Conservation (phyloP, 768 basidiomycete genomes). For the Gymnopilus junonius region DNA sequence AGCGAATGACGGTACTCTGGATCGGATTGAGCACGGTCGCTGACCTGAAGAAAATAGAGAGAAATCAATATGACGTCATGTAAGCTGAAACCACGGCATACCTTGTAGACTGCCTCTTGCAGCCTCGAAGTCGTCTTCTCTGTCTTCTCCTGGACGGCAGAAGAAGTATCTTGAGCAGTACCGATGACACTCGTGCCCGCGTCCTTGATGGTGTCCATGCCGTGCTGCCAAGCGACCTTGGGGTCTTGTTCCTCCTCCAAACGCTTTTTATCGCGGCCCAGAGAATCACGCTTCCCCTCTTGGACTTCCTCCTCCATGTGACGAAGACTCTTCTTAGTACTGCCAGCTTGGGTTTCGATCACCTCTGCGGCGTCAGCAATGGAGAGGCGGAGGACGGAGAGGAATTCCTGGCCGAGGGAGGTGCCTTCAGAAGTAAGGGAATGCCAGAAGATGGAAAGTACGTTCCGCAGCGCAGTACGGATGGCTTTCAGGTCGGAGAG, state of each 20-base stretch:
- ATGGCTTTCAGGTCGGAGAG: slow-evolving; percentile 54
- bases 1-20: slow-evolving; percentile 61
- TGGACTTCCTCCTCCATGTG: slow-evolving; percentile 62
- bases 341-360: slow-evolving; percentile 54
- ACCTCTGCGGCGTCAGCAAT: slow-evolving; percentile 70
- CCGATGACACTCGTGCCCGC: slow-evolving; percentile 63
- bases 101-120: slow-evolving; percentile 57
- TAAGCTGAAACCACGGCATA: slow-evolving; percentile 23
- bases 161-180: slow-evolving; percentile 46
- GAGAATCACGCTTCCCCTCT: slow-evolving; percentile 58
- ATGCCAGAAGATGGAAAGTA: slow-evolving; percentile 57
- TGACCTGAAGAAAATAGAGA: slow-evolving; percentile 48
- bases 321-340: slow-evolving; percentile 56
- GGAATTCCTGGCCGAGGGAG: slow-evolving; percentile 61
- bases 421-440: slow-evolving; percentile 57
- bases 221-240: slow-evolving; percentile 62
- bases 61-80: neutral
- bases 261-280: slow-evolving; percentile 57
- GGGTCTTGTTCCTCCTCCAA: slow-evolving; percentile 56
- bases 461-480: slow-evolving; percentile 50
- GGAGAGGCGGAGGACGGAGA: slow-evolving; percentile 66
- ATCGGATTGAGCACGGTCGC: slow-evolving; percentile 66
- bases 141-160: slow-evolving; percentile 46
- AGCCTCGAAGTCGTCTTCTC: slow-evolving; percentile 49
- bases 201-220: slow-evolving; percentile 68